Evolutionary conservation across 805 yeast species (phyloP), one percentile per base, ranked within the genome.

Genomic region (Kodamaea fukazawae): DNA sequence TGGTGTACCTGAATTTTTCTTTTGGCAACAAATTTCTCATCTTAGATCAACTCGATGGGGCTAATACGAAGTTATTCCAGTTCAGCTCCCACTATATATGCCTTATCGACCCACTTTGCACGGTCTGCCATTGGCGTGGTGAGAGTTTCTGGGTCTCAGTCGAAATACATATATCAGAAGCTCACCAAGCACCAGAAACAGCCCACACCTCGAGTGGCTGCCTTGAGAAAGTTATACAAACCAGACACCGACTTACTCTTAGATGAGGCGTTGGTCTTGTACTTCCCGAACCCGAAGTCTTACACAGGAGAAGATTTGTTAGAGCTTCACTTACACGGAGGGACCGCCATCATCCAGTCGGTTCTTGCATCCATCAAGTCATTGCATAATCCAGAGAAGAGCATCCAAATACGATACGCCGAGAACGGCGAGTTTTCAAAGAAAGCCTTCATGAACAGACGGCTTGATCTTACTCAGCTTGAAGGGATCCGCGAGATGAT

Each of bases 261-360:
- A 7, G 99, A 93, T 61, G 84, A 86, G 45, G 86, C 96, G 0
- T 60, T 93, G 13, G 67, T 83, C 0, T 52, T 89, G 1, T 82
- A 64, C 53, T 90, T 91, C 61, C 58, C 76, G 12, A 75, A 74
- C 2, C 97, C 97, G 1, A 66, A 71, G 10, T 82, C 96, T 0
- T 93, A 82, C 53, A 93, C 98, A 0, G 99, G 99, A 1, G 98
- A 93, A 58, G 96, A 91, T 50, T 51, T 84, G 17, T 65, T 90
- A 7, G 99, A 93, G 53, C 58, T 93, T n/a, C 97, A 93, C 54
- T 61, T 86, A 2, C 99, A 93, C 60, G 99, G 99, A 3, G 97
- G 98, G 3, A 79, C 75, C 9, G 96, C 98, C 0, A 87, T 91
- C 1, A 76, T 86, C 2, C 68, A 71, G 34, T 74, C 88, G 0